Percentiles rank a stretch among this genome's conserved stretches.
Evolutionary conservation across 2,329 filamentous ascomycete genomes (phyloP).

Genomic region (Colletotrichum incanum): DNA sequence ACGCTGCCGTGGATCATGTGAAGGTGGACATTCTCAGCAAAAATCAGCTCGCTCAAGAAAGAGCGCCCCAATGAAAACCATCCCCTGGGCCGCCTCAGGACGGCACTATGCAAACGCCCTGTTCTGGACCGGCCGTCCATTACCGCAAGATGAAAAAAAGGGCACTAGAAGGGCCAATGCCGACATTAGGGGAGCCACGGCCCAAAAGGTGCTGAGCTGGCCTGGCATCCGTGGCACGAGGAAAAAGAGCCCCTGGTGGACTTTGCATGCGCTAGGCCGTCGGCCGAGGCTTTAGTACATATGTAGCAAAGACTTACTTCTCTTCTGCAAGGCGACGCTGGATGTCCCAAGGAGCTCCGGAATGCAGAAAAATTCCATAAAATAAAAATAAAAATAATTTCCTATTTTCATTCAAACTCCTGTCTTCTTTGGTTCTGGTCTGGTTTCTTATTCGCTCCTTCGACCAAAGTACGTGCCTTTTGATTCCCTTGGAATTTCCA

Average conservation of each 20-base stretch:
- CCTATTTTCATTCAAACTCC: background rate
- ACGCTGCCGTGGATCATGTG: slow-evolving; percentile 39
- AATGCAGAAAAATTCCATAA: slow-evolving; percentile 10
- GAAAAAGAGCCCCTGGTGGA: slow-evolving; percentile 6
- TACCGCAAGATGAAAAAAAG: slow-evolving; percentile 7
- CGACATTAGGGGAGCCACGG: slow-evolving; percentile 16
- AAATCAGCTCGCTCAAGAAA: background rate
- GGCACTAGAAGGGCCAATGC: slow-evolving; percentile 33
- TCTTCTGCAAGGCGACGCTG: slow-evolving; percentile 32
- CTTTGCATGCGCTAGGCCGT: slow-evolving; percentile 28
- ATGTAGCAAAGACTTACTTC: too few relatives aligned
- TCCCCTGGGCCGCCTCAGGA: background rate
- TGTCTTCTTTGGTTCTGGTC: background rate
- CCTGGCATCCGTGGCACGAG: slow-evolving; percentile 11
- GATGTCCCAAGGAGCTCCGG: slow-evolving; percentile 10
- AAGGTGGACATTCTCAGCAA: slow-evolving; percentile 31
- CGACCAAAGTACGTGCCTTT: background rate
- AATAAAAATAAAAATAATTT: background rate
- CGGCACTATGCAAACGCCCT: slow-evolving; percentile 17
- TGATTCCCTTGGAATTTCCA: slow-evolving; percentile 1
- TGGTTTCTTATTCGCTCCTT: background rate
- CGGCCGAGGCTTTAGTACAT: slow-evolving; percentile 24
- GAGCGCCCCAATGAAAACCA: slow-evolving; percentile 13
- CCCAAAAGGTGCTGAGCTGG: slow-evolving; percentile 10
- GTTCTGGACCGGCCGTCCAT: slow-evolving; percentile 15